phyloP scores from a whole-genome alignment of 768 basidiomycete species.

The Boletus tylopilopsis region DNA sequence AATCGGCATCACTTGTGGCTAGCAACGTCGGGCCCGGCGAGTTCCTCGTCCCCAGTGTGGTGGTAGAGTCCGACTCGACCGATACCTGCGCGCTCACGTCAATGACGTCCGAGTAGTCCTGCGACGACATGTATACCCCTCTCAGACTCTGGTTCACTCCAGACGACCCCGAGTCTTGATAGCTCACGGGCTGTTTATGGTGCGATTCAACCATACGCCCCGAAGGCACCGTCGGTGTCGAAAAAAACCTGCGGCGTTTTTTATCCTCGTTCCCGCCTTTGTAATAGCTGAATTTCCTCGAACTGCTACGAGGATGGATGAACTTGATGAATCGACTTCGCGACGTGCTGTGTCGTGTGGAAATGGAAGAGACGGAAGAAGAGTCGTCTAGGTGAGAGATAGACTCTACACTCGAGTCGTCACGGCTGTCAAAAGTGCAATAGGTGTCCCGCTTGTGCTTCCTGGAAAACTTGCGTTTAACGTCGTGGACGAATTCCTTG shows the following conservation, averaged over 20 bases:
- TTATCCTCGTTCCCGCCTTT: conserved; percentile 2
- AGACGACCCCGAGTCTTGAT: not conserved
- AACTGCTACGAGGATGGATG: conserved; percentile 9
- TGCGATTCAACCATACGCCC: not conserved
- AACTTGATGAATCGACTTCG: conserved; percentile 11
- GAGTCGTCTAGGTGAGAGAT: conserved; percentile 5
- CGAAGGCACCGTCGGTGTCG: conserved; percentile 8
- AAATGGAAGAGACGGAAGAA: conserved; percentile 11
- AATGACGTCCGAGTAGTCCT: conserved; percentile 18
- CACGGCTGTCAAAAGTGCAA: conserved; percentile 9
- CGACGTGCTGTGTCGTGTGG: conserved; percentile 5
- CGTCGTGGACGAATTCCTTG: conserved; percentile 28
- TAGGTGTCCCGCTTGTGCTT: conserved; percentile 19
- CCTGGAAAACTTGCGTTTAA: conserved; percentile 31
- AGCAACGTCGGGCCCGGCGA: not conserved
- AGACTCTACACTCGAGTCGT: conserved; percentile 15
- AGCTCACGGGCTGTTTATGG: not conserved
- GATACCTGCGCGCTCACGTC: conserved; percentile 17
- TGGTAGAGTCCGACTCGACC: not conserved
- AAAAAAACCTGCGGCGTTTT: conserved; percentile 19
- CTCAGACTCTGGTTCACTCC: not conserved
- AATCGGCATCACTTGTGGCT: conserved; percentile 3
- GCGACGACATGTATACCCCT: not conserved
- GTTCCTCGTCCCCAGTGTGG: not conserved
- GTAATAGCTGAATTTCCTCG: conserved; percentile 6